A percentile compares a stretch with the other conserved stretches of the same genome.
These are phyloP conservation scores for Theileria annulata DNA, from an alignment of 169 alveolate species.

Conservation along the genomic window DNA sequence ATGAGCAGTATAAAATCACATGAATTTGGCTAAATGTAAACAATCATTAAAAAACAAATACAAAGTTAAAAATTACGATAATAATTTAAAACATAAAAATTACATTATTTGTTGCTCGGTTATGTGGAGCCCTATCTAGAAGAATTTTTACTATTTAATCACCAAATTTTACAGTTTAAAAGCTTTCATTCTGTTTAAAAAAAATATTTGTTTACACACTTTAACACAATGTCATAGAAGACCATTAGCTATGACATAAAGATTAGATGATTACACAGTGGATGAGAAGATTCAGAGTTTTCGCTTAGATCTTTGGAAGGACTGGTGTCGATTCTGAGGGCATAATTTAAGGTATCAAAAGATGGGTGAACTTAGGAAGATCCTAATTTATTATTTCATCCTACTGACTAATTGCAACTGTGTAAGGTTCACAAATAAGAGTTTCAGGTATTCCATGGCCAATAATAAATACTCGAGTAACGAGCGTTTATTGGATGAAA, in stretches of 20 bases:
- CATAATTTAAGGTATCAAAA: too few relatives aligned
- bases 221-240: neutral
- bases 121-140: neutral
- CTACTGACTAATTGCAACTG: neutral
- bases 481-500: neutral
- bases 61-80: neutral
- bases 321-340: neutral
- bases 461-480: neutral
- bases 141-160: neutral
- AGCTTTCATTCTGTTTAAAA: neutral
- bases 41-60: neutral
- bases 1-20: neutral
- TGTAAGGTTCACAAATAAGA: neutral
- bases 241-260: neutral
- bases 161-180: neutral
- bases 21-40: neutral
- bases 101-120: neutral
- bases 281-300: neutral
- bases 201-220: neutral
- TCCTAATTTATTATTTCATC: neutral
- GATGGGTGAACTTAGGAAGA: neutral
- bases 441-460: neutral
- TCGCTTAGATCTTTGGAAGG: neutral
- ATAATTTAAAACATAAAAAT: neutral
- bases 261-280: neutral